phyloP scores from a whole-genome alignment of 306 rosid species.

The Begonia masoniana region DNA sequence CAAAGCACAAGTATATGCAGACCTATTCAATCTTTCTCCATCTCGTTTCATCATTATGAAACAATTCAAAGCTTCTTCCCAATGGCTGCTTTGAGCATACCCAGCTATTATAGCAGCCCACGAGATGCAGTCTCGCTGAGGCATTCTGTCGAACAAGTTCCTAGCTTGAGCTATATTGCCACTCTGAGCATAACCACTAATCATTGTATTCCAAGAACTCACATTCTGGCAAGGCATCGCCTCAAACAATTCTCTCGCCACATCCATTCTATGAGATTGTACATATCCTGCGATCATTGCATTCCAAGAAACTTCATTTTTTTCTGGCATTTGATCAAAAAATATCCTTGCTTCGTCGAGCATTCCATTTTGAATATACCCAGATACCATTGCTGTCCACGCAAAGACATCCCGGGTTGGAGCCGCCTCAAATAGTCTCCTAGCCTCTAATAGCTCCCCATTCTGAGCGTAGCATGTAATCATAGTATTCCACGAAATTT shows the following conservation, averaged over 20 bases:
- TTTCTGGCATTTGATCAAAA: conserved; percentile 52
- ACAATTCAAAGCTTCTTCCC: conserved; percentile 64
- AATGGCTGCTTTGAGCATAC: conserved; percentile 61
- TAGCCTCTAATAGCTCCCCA: conserved; percentile 49
- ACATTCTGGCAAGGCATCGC: conserved; percentile 56
- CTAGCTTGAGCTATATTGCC: conserved; percentile 43
- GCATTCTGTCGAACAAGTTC: conserved; percentile 58
- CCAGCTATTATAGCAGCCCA: conserved; percentile 82
- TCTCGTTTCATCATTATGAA: conserved; percentile 53
- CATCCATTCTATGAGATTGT: conserved; percentile 47
- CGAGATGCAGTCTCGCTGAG: conserved; percentile 60
- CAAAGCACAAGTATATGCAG: conserved; percentile 57
- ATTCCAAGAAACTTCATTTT: conserved; percentile 57
- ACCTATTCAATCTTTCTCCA: conserved; percentile 49
- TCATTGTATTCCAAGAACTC: conserved; percentile 77
- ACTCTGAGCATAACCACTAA: conserved; percentile 65
- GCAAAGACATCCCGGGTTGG: conserved; percentile 58
- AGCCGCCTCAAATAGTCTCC: conserved; percentile 41
- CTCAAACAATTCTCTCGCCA: conserved; percentile 52
- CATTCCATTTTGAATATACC: conserved; percentile 70
- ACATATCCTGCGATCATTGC: conserved; percentile 74
- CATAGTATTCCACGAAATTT: conserved; percentile 68
- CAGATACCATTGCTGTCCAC: conserved; percentile 75
- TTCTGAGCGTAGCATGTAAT: conserved; percentile 70
- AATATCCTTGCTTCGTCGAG: conserved; percentile 41